phyloP scores from a whole-genome alignment of 306 rosid genomes.

The Vigna unguiculata region DNA sequence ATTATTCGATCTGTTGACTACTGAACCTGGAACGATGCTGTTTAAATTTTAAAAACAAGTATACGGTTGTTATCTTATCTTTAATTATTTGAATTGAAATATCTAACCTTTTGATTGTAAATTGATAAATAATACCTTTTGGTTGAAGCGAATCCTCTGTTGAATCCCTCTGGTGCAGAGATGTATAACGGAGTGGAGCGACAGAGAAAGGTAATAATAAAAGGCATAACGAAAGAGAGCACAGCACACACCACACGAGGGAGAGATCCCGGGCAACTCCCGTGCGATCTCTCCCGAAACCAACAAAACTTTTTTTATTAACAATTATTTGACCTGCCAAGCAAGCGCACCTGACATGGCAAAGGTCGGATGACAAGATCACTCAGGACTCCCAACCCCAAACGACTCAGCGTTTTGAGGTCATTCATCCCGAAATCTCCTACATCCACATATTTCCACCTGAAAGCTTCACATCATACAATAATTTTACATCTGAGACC shows the following conservation, averaged over 20 bases:
- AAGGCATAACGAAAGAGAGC: conserved; percentile 44
- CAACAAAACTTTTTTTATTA: conserved; percentile 63
- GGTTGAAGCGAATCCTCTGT: not conserved
- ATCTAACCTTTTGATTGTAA: not conserved
- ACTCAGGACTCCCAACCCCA: conserved; percentile 26
- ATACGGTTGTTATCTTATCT: not conserved
- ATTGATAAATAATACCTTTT: conserved; percentile 44
- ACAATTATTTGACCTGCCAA: conserved; percentile 79
- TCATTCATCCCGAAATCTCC: conserved; percentile 45
- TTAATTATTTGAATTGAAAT: no score
- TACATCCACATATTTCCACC: conserved; percentile 57
- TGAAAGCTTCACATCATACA: not conserved
- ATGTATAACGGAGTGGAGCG: conserved; percentile 1
- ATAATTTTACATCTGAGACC: conserved; percentile 33
- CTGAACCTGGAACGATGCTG: not conserved
- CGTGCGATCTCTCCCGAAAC: conserved; percentile 79
- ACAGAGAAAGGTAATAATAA: conserved; percentile 6
- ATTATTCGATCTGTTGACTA: not conserved
- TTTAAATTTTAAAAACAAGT: not conserved
- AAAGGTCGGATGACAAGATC: conserved; percentile 92
- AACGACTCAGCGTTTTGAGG: conserved; percentile 30
- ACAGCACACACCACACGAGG: conserved; percentile 59
- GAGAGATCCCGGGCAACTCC: conserved; percentile 80
- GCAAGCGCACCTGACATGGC: conserved; percentile 99
- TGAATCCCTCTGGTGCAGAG: conserved; percentile 26